These are phyloP conservation scores for Naganishia sp. DNA, from an alignment of 1,284 basidiomycete species.

Conservation along the genomic window DNA sequence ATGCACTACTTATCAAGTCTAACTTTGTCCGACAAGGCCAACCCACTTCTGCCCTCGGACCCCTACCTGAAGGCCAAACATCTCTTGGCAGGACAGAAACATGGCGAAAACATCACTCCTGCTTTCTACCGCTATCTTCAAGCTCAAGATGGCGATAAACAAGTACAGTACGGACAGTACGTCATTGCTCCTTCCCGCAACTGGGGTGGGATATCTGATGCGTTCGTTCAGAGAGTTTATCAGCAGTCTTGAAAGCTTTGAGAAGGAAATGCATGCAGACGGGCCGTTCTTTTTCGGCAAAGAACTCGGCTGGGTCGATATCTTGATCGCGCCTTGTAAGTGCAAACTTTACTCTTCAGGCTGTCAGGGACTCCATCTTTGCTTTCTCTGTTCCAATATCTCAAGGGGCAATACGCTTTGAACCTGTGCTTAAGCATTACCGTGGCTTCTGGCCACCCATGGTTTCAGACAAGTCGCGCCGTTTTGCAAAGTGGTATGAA, in stretches of 20 bases:
- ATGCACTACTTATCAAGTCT: slow-evolving; percentile 38
- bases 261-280: slow-evolving; percentile 62
- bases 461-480: slow-evolving; percentile 55
- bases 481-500: slow-evolving; percentile 61
- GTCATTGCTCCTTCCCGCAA: not conserved
- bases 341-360: slow-evolving; percentile 21
- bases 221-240: slow-evolving; percentile 57
- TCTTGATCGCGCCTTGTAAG: slow-evolving; percentile 74
- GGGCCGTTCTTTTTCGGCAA: slow-evolving; percentile 64
- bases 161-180: slow-evolving; percentile 59
- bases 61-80: slow-evolving; percentile 69
- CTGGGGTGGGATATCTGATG: not conserved
- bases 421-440: slow-evolving; percentile 68
- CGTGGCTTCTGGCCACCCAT: slow-evolving; percentile 61
- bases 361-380: not conserved
- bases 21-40: slow-evolving; percentile 60
- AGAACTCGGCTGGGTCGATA: slow-evolving; percentile 66
- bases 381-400: not conserved
- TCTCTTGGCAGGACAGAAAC: slow-evolving; percentile 67
- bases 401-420: slow-evolving; percentile 67
- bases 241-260: slow-evolving; percentile 61
- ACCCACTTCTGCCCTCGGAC: slow-evolving; percentile 51
- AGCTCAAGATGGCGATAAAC: slow-evolving; percentile 65
- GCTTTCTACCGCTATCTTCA: slow-evolving; percentile 77
- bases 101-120: slow-evolving; percentile 65